A percentile compares a stretch with the other conserved stretches of the same genome.
These are phyloP conservation scores for Umbelopsis sp. DNA, from an alignment of 192 early-diverging fungal species.

Conservation along the genomic window DNA sequence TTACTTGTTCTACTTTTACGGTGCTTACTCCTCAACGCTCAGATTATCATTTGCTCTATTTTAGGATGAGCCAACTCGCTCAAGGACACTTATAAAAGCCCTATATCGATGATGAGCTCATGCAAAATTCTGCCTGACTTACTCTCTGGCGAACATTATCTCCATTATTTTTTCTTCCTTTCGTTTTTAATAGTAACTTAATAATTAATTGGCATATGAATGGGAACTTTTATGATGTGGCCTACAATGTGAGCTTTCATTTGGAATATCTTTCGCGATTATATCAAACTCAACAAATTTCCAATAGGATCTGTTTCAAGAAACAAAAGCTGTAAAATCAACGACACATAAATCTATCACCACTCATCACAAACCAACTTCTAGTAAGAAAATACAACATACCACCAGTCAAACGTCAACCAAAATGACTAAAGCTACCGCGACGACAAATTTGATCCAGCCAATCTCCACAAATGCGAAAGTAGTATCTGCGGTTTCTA, in stretches of 20 bases:
- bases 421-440: neutral
- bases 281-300: neutral
- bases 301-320: neutral
- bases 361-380: neutral
- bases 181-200: neutral
- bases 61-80: constrained; percentile 3
- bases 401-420: neutral
- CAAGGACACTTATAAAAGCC: constrained; percentile 2
- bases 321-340: neutral
- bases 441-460: neutral
- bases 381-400: neutral
- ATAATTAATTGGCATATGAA: constrained; percentile 10
- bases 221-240: neutral
- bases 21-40: constrained; percentile 2
- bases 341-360: neutral
- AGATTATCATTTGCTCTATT: constrained; percentile 14
- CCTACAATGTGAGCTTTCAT: neutral
- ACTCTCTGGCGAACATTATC: neutral
- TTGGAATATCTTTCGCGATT: neutral
- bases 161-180: neutral
- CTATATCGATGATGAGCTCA: neutral
- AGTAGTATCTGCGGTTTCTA: neutral
- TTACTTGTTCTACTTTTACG: neutral
- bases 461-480: neutral
- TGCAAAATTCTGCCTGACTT: neutral